Evolutionary conservation across 805 yeast genomes (phyloP), one percentile per base, ranked within the genome.

Genomic region (Alloascoidea africana): DNA sequence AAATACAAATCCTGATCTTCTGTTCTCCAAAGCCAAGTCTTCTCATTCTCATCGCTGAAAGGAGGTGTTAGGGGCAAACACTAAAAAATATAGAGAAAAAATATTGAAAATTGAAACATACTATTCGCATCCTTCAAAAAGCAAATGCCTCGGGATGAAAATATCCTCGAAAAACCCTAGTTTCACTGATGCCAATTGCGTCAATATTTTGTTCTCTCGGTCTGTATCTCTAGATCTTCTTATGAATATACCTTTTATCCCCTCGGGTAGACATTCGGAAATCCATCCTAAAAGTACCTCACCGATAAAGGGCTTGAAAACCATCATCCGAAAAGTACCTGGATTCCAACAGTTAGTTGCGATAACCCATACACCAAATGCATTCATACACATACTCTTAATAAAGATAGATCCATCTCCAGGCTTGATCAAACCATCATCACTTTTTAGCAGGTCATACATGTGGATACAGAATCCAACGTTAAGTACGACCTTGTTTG

Each of bases 251-350:
- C n/a, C n/a, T 53, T 83, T 80, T 42, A 91, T 73, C 2, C 98
- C 98, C 38, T 86, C 93, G 16, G 74, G 70, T 3, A 86, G 70
- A 59, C 95, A 83, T 46, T 85, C 82, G 33, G 85, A 76, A 23
- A 91, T 84, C 89, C 94, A 85, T 1, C 98, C 98, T 0, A 86
- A 77, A 17, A 91, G 55, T 4, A 89, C 73, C 54, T 91, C 98
- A 5, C 98, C 98, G 1, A 84, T 76, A 56, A 89, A 89, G 0
- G 98, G 98, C 45, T 87, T 81, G 68, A 91, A 91, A 2, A 89
- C 77, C 5, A 87, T 63, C 35, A 80, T 65, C 37, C 96, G 60
- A 51, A 86, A 83, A n/a, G n/a, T n/a, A n/a, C n/a, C n/a, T n/a
- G n/a, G n/a, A n/a, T n/a, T n/a, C n/a, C n/a, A n/a, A n/a, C n/a